phyloP scores from a whole-genome alignment of 2,329 filamentous ascomycete species.

The Paraphoma chrysanthemicola region DNA sequence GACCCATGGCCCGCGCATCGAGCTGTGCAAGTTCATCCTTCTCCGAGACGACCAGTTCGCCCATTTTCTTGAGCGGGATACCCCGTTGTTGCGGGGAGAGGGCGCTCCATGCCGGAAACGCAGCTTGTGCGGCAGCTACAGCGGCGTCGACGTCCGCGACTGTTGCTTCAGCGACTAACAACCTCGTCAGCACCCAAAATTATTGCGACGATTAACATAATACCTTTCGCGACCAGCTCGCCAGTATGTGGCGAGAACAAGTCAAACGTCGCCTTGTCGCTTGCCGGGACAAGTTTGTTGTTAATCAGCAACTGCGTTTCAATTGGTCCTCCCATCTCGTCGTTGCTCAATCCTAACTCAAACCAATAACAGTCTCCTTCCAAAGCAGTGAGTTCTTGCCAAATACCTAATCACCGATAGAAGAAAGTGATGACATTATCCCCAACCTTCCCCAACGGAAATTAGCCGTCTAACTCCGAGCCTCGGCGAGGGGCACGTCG shows the following conservation, averaged over 20 bases:
- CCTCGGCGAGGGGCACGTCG: neutral
- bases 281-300: conserved; percentile 35
- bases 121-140: conserved; percentile 32
- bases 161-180: conserved; percentile 28
- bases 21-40: conserved; percentile 81
- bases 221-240: conserved; percentile 35
- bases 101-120: conserved; percentile 41
- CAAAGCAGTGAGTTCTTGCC: too few species aligned
- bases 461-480: neutral
- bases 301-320: conserved; percentile 31
- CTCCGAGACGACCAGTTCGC: conserved; percentile 31
- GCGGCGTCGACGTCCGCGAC: conserved; percentile 31
- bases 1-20: conserved; percentile 84
- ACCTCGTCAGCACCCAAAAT: too few species aligned
- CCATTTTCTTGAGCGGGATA: conserved; percentile 54
- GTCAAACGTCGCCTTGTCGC: conserved; percentile 34
- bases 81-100: conserved; percentile 48
- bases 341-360: neutral
- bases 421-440: neutral
- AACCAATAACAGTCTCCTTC: too few species aligned
- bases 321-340: conserved; percentile 10
- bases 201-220: neutral
- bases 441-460: neutral
- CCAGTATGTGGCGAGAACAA: conserved; percentile 37
- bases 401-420: neutral